Evolutionary conservation across 176 grass and related monocot genomes (phyloP).

Genomic region (Phoenix roebelenii): DNA sequence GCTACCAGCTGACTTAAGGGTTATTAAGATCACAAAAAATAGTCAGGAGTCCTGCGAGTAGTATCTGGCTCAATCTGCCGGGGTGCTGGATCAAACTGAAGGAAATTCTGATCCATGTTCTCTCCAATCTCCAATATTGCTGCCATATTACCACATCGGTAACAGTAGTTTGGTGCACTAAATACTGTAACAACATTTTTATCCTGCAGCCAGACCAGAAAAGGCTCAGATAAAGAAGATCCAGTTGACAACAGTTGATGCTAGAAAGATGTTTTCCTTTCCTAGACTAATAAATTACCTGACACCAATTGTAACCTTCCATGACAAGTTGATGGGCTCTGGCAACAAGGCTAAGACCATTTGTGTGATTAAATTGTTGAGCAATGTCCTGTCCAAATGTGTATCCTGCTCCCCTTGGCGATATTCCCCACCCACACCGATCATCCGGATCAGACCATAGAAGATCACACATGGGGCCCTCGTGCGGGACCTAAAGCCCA

Average conservation of each 20-base stretch:
- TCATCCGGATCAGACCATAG: conserved; percentile 9
- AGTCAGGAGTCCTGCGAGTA: conserved; percentile 10
- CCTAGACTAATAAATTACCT: background rate
- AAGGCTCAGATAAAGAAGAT: no score
- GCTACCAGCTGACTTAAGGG: background rate
- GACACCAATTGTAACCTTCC: conserved; percentile 18
- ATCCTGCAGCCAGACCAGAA: background rate
- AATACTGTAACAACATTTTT: conserved; percentile 14
- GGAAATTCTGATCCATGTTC: conserved; percentile 6
- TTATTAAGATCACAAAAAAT: conserved; percentile 1
- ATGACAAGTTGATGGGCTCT: conserved; percentile 9
- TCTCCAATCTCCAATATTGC: conserved; percentile 15
- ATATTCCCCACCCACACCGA: conserved; percentile 15
- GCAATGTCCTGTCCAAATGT: conserved; percentile 15
- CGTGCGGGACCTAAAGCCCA: conserved; percentile 4
- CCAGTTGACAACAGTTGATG: no score
- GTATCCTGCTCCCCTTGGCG: conserved; percentile 12
- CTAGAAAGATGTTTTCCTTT: background rate
- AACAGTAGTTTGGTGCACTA: conserved; percentile 18
- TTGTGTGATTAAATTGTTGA: conserved; percentile 17
- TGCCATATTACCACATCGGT: conserved; percentile 6
- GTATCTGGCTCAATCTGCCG: conserved; percentile 9
- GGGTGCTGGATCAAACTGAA: conserved; percentile 14
- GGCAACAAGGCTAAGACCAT: conserved; percentile 6
- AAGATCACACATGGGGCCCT: conserved; percentile 13